Evolutionary conservation across 768 basidiomycete genomes (phyloP).

Genomic region (Panellus pusillus): DNA sequence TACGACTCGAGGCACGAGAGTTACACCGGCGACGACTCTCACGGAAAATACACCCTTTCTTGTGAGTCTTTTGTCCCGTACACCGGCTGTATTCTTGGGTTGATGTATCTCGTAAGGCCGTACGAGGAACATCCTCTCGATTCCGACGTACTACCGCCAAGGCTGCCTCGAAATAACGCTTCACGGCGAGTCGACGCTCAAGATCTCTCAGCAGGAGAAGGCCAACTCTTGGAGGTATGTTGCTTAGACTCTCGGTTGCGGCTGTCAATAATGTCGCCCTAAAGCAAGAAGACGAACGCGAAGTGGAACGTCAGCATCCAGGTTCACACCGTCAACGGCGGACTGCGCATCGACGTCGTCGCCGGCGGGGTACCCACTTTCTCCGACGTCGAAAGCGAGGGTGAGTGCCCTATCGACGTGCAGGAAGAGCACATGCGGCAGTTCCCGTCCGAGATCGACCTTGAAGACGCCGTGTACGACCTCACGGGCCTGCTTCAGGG

Average conservation of each 20-base stretch:
- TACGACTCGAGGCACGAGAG: constrained; percentile 1
- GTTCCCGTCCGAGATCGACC: constrained; percentile 10
- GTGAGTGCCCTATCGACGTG: constrained; percentile 12
- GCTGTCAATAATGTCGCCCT: background rate
- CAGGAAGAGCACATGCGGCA: constrained; percentile 4
- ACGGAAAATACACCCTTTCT: background rate
- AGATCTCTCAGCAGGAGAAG: background rate
- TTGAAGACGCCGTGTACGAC: constrained; percentile 8
- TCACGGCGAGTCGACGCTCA: constrained; percentile 11
- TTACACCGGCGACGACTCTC: background rate
- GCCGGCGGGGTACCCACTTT: constrained; percentile 6
- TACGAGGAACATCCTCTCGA: constrained; percentile 13
- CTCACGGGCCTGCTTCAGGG: constrained; percentile 3
- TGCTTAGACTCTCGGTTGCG: background rate
- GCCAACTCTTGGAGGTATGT: background rate
- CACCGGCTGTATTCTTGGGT: background rate
- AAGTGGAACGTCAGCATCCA: constrained; percentile 9
- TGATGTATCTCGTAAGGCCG: constrained; percentile 3
- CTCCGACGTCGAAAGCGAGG: constrained; percentile 4
- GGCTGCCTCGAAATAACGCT: constrained; percentile 10
- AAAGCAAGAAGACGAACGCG: constrained; percentile 1
- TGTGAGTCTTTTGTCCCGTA: constrained; percentile 1
- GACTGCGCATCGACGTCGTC: constrained; percentile 10
- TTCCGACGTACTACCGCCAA: constrained; percentile 11
- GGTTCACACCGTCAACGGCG: background rate